Conservation (phyloP, 2,329 filamentous ascomycete genomes). For the Amauroascus niger region DNA sequence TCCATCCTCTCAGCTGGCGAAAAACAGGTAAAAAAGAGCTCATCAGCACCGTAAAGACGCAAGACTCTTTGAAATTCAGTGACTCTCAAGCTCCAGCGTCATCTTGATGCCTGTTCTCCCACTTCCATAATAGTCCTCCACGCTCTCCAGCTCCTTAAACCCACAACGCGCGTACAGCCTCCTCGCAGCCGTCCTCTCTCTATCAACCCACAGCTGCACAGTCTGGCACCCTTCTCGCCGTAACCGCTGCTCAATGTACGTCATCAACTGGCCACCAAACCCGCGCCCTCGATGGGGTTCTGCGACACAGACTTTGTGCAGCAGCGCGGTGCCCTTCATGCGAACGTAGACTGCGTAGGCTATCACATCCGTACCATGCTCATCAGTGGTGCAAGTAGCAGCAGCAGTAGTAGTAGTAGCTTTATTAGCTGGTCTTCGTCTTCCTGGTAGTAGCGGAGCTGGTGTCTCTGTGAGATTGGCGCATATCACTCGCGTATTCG, state of each 20-base stretch:
- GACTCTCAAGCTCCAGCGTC: slow-evolving; percentile 24
- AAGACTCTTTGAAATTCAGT: too few relatives aligned
- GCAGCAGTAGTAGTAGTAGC: slow-evolving; percentile 11
- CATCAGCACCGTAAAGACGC: too few relatives aligned
- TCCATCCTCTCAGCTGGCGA: too few relatives aligned
- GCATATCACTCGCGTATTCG: slow-evolving; percentile 39
- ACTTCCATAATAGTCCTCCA: slow-evolving; percentile 43
- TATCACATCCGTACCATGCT: slow-evolving; percentile 25
- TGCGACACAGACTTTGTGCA: slow-evolving; percentile 46
- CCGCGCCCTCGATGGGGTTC: slow-evolving; percentile 39
- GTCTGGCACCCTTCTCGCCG: slow-evolving; percentile 40
- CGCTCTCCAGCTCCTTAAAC: slow-evolving; percentile 40
- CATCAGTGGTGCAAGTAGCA: background rate
- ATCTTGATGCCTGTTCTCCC: slow-evolving; percentile 41
- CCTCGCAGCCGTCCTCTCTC: slow-evolving; percentile 37
- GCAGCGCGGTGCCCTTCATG: slow-evolving; percentile 37
- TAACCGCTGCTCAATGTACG: slow-evolving; percentile 36
- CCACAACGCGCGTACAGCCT: slow-evolving; percentile 38
- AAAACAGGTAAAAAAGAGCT: too few relatives aligned
- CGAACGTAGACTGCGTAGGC: slow-evolving; percentile 43
- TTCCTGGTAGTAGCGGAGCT: slow-evolving; percentile 3
- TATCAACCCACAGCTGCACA: slow-evolving; percentile 46
- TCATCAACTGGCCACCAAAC: slow-evolving; percentile 39
- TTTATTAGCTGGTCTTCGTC: slow-evolving; percentile 12
- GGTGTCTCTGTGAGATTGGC: slow-evolving; percentile 17